phyloP scores from a whole-genome alignment of 2,329 filamentous ascomycete genomes.

The Daldinia sp. region DNA sequence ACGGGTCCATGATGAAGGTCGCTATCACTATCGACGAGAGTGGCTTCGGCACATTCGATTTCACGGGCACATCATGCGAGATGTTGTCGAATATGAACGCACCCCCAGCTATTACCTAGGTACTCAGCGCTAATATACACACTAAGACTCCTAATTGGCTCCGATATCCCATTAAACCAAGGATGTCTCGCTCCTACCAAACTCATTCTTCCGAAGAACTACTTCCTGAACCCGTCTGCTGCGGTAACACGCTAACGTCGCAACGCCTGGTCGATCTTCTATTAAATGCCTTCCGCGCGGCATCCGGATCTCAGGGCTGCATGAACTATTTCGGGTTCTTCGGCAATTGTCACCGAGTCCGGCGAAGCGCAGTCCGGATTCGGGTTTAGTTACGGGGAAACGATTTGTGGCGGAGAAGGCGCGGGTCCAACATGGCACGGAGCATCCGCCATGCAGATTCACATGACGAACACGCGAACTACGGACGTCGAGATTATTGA shows the following conservation, averaged over 20 bases:
- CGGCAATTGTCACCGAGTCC: slow-evolving; percentile 39
- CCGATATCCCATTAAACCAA: slow-evolving; percentile 80
- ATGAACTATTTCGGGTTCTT: slow-evolving; percentile 83
- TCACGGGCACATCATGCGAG: slow-evolving; percentile 62
- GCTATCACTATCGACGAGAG: slow-evolving; percentile 67
- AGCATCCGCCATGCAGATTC: slow-evolving; percentile 72
- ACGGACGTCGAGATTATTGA: slow-evolving; percentile 77
- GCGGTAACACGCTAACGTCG: slow-evolving; percentile 39
- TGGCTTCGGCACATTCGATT: slow-evolving; percentile 71
- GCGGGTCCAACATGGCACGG: slow-evolving; percentile 74
- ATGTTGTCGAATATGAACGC: slow-evolving; percentile 46
- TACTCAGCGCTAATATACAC: slow-evolving; percentile 46
- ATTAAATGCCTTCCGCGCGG: slow-evolving; percentile 42
- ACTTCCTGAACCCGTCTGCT: slow-evolving; percentile 48
- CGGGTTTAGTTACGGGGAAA: slow-evolving; percentile 81
- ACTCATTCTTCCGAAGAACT: slow-evolving; percentile 40
- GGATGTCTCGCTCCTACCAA: slow-evolving; percentile 63
- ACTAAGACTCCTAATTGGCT: slow-evolving; percentile 69
- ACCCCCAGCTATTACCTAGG: slow-evolving; percentile 45
- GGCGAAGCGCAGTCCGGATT: slow-evolving; percentile 25
- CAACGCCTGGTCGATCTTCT: slow-evolving; percentile 37
- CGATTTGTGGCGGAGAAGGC: slow-evolving; percentile 75
- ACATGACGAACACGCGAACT: slow-evolving; percentile 80
- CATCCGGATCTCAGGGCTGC: slow-evolving; percentile 77
- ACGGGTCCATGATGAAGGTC: slow-evolving; percentile 50